Conservation (phyloP, 208 protist species). For the Trypanosoma mega region DNA sequence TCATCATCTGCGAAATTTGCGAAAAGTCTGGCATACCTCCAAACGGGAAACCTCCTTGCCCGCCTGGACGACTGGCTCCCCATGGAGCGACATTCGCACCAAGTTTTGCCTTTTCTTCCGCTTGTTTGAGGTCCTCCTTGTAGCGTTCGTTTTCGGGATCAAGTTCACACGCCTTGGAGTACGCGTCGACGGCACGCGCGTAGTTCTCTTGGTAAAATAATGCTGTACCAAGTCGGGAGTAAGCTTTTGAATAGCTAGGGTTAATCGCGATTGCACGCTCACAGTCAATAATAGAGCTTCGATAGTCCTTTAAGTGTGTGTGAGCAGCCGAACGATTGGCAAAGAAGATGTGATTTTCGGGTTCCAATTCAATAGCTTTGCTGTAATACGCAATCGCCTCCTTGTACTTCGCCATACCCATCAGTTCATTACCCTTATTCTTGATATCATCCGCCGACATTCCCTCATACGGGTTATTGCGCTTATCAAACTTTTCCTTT, state of each 20-base stretch:
- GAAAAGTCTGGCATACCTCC: conserved; percentile 74
- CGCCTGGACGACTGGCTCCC: conserved; percentile 18
- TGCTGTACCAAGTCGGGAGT: conserved; percentile 86
- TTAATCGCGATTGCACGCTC: conserved; percentile 86
- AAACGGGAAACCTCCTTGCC: conserved; percentile 39
- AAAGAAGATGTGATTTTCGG: conserved; percentile 89
- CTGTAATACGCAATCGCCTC: conserved; percentile 92
- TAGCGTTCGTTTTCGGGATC: conserved; percentile 92
- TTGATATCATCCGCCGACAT: conserved; percentile 92
- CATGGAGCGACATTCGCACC: conserved; percentile 29
- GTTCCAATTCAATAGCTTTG: conserved; percentile 91
- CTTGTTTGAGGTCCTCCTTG: conserved; percentile 89
- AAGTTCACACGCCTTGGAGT: conserved; percentile 87
- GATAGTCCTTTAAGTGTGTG: conserved; percentile 91
- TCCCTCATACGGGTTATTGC: conserved; percentile 91
- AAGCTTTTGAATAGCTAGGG: conserved; percentile 89
- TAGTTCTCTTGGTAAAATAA: conserved; percentile 92
- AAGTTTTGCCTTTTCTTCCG: conserved; percentile 73
- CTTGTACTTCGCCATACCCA: conserved; percentile 91
- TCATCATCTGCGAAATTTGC: conserved; percentile 81
- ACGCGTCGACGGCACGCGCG: conserved; percentile 78
- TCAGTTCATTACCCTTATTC: conserved; percentile 91
- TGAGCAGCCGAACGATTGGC: conserved; percentile 91
- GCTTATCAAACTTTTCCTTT: conserved; percentile 84
- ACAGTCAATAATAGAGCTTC: conserved; percentile 85